Evolutionary conservation across 2,329 filamentous ascomycete genomes (phyloP), one percentile per base, ranked within the genome.

Genomic region (Colletotrichum siamense): DNA sequence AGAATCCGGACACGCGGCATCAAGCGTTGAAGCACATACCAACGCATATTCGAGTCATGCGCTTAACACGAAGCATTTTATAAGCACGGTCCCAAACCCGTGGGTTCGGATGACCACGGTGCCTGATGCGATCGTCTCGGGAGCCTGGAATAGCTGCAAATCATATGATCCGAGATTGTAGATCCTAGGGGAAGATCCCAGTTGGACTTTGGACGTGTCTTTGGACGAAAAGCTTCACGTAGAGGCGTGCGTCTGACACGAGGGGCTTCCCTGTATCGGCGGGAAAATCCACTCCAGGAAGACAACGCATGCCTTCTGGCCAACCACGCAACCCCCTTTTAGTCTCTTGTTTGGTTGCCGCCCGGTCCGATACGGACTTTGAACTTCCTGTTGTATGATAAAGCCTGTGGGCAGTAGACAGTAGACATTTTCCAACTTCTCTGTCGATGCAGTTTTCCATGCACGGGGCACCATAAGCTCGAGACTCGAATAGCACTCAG

Each of bases 351-450:
- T 49, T n/a, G 44, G 9, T 22, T 22, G 10, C 44, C n/a, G 3
- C n/a, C n/a, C 1, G 44, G n/a, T 49, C n/a, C 10, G 2, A 49
- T 22, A 49, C n/a, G 44, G n/a, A 13, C n/a, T 49, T 49, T 6
- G 9, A 49, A 2, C n/a, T 49, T 49, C 10, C 3, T 22, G 44
- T 3, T 22, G 10, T 22, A 0, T 8, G 0, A 3, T 2, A 13
- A 7, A 2, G 1, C 6, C 3, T 7, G n/a, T 22, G n/a, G 4
- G n/a, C 3, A 22, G 10, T 49, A 22, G n/a, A 44, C 10, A 22
- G 9, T 49, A 13, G n/a, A 22, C 9, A 5, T 49, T 49, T 2
- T n/a, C 44, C 13, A 49, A 22, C 18, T 22, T 13, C 1, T 4
- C 44, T 1, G 6, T 49, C n/a, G 44, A 12, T 49, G 44, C 44